Evolutionary conservation across 257 asterid genomes (phyloP).

Genomic region (Rubia yunnanensis): DNA sequence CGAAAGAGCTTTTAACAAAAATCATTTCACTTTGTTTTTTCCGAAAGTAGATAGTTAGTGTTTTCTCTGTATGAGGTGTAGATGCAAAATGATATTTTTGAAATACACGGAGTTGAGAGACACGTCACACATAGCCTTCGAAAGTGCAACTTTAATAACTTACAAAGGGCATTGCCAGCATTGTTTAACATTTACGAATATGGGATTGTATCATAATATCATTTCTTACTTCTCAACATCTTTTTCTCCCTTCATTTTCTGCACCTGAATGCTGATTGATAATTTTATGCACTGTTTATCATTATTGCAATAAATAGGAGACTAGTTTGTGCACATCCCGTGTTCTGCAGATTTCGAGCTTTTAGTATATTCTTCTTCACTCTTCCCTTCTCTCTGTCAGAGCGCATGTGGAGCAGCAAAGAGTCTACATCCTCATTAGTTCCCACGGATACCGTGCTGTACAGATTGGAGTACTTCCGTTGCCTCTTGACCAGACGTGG

Average conservation of each 20-base stretch:
- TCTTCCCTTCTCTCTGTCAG: slow-evolving; percentile 24
- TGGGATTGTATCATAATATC: not conserved
- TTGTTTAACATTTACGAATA: not conserved
- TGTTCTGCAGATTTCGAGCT: too few relatives aligned
- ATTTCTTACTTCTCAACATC: not conserved
- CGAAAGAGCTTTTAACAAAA: not conserved
- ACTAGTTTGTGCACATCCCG: not conserved
- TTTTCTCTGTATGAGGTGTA: too few relatives aligned
- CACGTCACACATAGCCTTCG: not conserved
- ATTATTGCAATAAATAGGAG: not conserved
- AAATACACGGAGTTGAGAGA: not conserved
- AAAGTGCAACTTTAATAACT: not conserved
- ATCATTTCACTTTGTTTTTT: not conserved
- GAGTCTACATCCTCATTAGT: slow-evolving; percentile 31
- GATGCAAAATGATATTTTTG: too few relatives aligned
- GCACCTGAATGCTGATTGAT: not conserved
- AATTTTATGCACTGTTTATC: not conserved
- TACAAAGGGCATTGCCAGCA: too few relatives aligned
- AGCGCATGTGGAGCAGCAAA: slow-evolving; percentile 66
- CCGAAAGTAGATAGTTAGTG: too few relatives aligned
- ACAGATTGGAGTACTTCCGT: slow-evolving; percentile 69
- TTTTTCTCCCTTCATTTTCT: not conserved
- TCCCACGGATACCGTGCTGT: slow-evolving; percentile 22
- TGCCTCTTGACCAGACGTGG: slow-evolving; percentile 83
- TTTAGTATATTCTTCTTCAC: not conserved